Base-by-base conservation (phyloP, 768 basidiomycete genomes). In the Podaxis sp. region DNA sequence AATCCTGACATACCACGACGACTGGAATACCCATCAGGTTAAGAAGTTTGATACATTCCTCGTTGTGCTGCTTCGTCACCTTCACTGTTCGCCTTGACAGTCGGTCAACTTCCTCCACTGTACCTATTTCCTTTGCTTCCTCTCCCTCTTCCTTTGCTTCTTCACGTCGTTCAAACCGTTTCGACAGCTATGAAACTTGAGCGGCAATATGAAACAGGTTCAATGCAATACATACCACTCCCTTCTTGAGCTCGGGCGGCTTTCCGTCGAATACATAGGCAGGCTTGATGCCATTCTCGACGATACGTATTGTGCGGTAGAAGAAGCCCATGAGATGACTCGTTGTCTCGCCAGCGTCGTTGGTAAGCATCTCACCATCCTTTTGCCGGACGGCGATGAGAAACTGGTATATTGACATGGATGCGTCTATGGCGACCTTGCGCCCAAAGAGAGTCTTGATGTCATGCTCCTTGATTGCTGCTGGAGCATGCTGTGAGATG, bases 241-340 rank as follows among this genome's bases (percentile, higher is more conserved):
- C 94, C 61, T 94, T 89, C 78, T 99, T 99, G 78, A 99, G 76
- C 69, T 98, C 95, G 51, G 97, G 97, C 2, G 97, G 97, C 74
- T 96, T 96, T 22, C 97, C 97, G 75, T 99, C 97, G 67, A 99
- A 99, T 37, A 99, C 94, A 75, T 99, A 99, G 37, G 90, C 90
- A 0, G 96, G 96, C 71, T 99, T 99, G 72, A 99, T 95, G 3
- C 97, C 97, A 67, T 99, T 96, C 77, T 99, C 97, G 17, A 96
- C 96, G 73, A 99, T 99, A 24, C 97, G 85, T 63, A 99, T 93
- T 0, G 97, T 99, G 41, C 96, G 85, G 71, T 98, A 98, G 78
- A 99, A 99, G 75, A 99, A 91, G 0, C 97, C 97, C 95, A 99
- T 98, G 11, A 99, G 80, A 76, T 99, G 96, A 77, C 95, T 96